Evolutionary conservation across 371 early-diverging fungal genomes (phyloP).

Genomic region (Choanephora cucurbitarum): DNA sequence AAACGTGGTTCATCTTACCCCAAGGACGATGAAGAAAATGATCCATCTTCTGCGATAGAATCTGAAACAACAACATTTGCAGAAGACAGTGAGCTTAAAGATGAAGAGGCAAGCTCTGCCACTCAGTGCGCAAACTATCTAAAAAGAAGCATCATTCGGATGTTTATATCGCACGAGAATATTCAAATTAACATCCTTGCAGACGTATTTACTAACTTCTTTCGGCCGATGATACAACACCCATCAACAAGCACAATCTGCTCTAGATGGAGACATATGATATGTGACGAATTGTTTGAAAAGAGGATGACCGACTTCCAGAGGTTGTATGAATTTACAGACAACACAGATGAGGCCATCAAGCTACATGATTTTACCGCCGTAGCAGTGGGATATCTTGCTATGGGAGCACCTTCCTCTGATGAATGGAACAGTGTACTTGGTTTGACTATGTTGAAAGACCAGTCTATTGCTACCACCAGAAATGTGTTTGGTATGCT

Average conservation of each 20-base stretch:
- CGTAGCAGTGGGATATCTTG: slow-evolving; percentile 32
- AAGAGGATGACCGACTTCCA: slow-evolving; percentile 19
- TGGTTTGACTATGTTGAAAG: slow-evolving; percentile 6
- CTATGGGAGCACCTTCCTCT: slow-evolving; percentile 6
- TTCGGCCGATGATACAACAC: slow-evolving; percentile 20
- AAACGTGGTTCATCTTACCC: not conserved
- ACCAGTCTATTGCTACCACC: slow-evolving; percentile 9
- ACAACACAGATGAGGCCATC: slow-evolving; percentile 24
- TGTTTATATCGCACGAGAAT: slow-evolving; percentile 26
- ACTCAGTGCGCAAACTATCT: slow-evolving; percentile 9
- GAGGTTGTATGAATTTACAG: slow-evolving; percentile 28
- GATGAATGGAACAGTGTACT: slow-evolving; percentile 16
- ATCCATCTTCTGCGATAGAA: not conserved
- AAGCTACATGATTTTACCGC: slow-evolving; percentile 35
- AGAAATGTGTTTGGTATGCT: slow-evolving; percentile 25
- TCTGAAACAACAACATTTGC: not conserved
- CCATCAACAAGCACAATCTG: not conserved
- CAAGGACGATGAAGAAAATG: not conserved
- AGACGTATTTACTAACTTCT: slow-evolving; percentile 24
- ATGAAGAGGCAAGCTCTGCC: too few relatives aligned
- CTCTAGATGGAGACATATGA: slow-evolving; percentile 12
- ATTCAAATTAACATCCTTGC: slow-evolving; percentile 17
- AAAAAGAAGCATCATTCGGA: slow-evolving; percentile 13
- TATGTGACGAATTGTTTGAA: slow-evolving; percentile 18
- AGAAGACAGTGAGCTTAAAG: not conserved